Evolutionary conservation across 345 rosid species (phyloP).

Genomic region (Iberis pinnata): DNA sequence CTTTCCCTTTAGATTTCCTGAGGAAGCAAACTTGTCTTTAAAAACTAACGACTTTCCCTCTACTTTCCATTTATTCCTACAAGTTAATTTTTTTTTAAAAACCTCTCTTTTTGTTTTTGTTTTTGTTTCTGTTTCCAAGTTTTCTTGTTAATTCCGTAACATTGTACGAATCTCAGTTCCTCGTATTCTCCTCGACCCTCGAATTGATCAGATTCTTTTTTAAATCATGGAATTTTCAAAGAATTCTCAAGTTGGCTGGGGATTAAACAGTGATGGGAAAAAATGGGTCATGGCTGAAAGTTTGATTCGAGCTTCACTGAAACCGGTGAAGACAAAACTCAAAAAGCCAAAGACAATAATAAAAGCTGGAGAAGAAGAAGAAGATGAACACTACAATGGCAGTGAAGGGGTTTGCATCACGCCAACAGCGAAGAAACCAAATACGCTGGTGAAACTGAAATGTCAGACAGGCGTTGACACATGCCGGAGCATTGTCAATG

Average conservation of each 20-base stretch:
- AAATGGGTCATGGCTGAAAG: constrained; percentile 82
- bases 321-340: constrained; percentile 57
- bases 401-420: too few species aligned
- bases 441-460: constrained; percentile 54
- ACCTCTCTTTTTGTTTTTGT: too few species aligned
- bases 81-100: too few species aligned
- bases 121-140: too few species aligned
- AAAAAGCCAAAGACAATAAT: constrained; percentile 32
- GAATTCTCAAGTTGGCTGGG: constrained; percentile 48
- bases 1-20: too few species aligned
- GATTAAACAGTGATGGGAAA: constrained; percentile 50
- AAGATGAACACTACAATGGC: constrained; percentile 61
- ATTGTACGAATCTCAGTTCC: too few species aligned
- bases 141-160: too few species aligned
- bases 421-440: constrained; percentile 69
- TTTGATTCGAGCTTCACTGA: constrained; percentile 47
- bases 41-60: too few species aligned
- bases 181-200: too few species aligned
- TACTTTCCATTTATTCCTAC: too few species aligned
- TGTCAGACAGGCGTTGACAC: constrained; percentile 90
- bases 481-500: constrained; percentile 55
- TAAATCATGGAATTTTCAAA: constrained; percentile 85
- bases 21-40: too few species aligned
- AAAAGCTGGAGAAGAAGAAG: constrained; percentile 33
- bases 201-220: too few species aligned